A percentile compares a stretch with the other conserved stretches of the same genome.
Evolutionary conservation across 2,329 filamentous ascomycete genomes (phyloP).

Genomic region (Parasarocladium wereldwijsianum): DNA sequence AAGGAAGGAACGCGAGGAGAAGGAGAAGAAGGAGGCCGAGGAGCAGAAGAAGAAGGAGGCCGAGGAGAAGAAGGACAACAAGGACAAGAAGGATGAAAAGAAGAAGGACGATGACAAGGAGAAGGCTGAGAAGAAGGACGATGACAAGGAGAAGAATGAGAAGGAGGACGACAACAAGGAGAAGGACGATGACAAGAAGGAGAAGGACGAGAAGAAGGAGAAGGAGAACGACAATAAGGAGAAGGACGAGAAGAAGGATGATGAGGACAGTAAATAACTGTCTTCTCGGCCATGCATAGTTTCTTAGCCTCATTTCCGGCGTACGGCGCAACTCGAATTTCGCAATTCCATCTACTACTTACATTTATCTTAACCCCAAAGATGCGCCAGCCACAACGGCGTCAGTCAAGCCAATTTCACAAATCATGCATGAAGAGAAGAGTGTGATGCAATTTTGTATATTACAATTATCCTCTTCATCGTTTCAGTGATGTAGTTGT

Average conservation of each 20-base stretch:
- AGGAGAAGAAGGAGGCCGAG: conserved; percentile 23
- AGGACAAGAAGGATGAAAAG: conserved; percentile 14
- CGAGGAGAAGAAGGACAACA: conserved; percentile 16
- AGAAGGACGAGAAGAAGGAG: conserved; percentile 10
- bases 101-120: conserved; percentile 11
- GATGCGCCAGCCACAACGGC: too few species aligned
- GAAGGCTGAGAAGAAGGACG: conserved; percentile 11
- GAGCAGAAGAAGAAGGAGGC: conserved; percentile 20
- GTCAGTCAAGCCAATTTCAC: too few species aligned
- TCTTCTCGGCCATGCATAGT: too few species aligned
- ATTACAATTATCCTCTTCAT: too few species aligned
- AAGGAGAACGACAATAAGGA: conserved; percentile 9
- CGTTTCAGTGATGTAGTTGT: too few species aligned
- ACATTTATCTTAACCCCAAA: too few species aligned
- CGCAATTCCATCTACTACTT: too few species aligned
- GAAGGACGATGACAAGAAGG: conserved; percentile 8
- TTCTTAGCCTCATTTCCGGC: too few species aligned
- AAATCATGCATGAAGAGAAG: too few species aligned
- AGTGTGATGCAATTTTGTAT: too few species aligned
- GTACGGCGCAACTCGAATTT: too few species aligned
- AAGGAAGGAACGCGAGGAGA: conserved; percentile 23
- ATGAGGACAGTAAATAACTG: too few species aligned
- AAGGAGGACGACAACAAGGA: conserved; percentile 14
- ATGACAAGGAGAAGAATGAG: conserved; percentile 10
- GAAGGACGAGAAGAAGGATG: conserved; percentile 9